Evolutionary conservation across 2,329 filamentous ascomycete genomes (phyloP).

Genomic region (Fusarium foetens): DNA sequence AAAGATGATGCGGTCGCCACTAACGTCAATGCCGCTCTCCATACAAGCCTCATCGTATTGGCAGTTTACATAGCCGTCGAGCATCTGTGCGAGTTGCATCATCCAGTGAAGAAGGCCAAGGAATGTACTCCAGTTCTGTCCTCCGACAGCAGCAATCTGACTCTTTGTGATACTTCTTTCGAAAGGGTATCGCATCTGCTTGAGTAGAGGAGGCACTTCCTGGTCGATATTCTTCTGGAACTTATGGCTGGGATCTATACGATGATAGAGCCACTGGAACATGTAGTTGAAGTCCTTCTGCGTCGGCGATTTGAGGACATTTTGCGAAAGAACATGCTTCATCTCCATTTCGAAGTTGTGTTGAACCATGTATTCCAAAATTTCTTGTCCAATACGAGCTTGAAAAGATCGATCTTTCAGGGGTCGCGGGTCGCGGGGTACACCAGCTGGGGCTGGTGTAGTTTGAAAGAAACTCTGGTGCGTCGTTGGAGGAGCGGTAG

Average conservation of each 20-base stretch:
- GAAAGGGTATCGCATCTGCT: constrained; percentile 94
- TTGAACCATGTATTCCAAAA: constrained; percentile 90
- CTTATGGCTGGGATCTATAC: constrained; percentile 91
- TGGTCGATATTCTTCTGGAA: constrained; percentile 96
- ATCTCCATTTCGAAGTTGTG: constrained; percentile 98
- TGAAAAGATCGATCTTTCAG: constrained; percentile 85
- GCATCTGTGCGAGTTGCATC: constrained; percentile 96
- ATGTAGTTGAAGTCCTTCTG: constrained; percentile 99
- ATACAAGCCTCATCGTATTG: constrained; percentile 91
- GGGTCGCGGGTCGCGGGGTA: constrained; percentile 86
- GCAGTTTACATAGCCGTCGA: constrained; percentile 81
- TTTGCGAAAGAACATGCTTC: constrained; percentile 91
- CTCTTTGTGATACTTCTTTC: constrained; percentile 97
- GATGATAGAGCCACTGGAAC: constrained; percentile 97
- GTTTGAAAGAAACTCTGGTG: constrained; percentile 97
- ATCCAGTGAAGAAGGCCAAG: constrained; percentile 96
- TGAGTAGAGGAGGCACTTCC: constrained; percentile 91
- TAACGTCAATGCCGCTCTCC: constrained; percentile 88
- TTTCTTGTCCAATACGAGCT: constrained; percentile 83
- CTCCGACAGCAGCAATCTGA: constrained; percentile 92
- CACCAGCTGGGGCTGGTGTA: constrained; percentile 80
- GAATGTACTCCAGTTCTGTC: constrained; percentile 97
- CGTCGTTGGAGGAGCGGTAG: constrained; percentile 71
- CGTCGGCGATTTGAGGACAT: constrained; percentile 91
- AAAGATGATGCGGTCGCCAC: constrained; percentile 92